Conservation (phyloP, 176 grass and related monocot species). For the Triticum urartu region DNA sequence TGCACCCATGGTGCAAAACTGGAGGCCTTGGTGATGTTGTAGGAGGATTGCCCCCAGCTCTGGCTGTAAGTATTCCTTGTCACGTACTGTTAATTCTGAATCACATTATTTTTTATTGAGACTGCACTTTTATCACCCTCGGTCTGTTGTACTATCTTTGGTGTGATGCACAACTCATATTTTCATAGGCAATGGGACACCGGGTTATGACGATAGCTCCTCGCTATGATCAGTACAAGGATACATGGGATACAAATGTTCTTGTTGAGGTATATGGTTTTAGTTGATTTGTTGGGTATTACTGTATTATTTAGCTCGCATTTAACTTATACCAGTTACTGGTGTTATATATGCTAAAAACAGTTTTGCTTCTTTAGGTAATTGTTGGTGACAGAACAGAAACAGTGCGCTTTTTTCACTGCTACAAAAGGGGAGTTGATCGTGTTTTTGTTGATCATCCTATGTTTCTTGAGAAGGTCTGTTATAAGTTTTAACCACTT, state of each 20-base stretch:
- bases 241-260: conserved; percentile 70
- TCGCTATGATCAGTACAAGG: conserved; percentile 72
- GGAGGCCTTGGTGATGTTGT: conserved; percentile 80
- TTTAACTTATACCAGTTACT: background rate
- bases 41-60: conserved; percentile 58
- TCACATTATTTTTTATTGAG: background rate
- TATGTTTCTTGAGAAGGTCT: conserved; percentile 67
- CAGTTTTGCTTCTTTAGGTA: conserved; percentile 35
- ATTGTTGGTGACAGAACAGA: conserved; percentile 51
- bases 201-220: conserved; percentile 69
- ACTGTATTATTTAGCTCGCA: background rate
- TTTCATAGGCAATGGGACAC: conserved; percentile 62
- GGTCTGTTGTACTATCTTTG: conserved; percentile 17
- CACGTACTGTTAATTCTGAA: background rate
- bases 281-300: background rate
- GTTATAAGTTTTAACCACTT: background rate
- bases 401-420: conserved; percentile 70
- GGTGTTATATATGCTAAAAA: conserved; percentile 12
- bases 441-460: conserved; percentile 73
- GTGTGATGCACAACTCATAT: background rate
- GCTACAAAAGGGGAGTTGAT: conserved; percentile 74
- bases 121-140: background rate
- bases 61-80: conserved; percentile 43
- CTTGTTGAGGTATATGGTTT: conserved; percentile 48
- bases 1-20: conserved; percentile 71